Evolutionary conservation across 2,329 filamentous ascomycete species (phyloP).

Genomic region (Fonsecaea pedrosoi): DNA sequence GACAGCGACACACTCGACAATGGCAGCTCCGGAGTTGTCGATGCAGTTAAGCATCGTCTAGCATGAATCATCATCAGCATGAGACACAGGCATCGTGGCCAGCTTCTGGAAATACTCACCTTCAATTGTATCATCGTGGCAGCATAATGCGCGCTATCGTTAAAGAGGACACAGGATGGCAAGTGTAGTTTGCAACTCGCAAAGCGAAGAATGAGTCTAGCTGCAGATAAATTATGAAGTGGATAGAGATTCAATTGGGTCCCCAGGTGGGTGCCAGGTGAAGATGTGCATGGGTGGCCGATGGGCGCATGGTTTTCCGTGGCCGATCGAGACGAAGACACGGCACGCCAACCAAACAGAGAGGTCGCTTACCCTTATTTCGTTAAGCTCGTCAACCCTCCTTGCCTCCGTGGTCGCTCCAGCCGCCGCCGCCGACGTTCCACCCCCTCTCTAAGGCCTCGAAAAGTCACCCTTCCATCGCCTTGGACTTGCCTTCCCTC

Average conservation of each 20-base stretch:
- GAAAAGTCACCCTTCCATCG: slow-evolving; percentile 18
- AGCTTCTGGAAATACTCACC: slow-evolving; percentile 50
- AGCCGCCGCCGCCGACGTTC: slow-evolving; percentile 21
- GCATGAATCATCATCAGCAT: slow-evolving; percentile 3
- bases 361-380: slow-evolving; percentile 6
- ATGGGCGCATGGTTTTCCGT: slow-evolving; percentile 6
- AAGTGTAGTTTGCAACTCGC: slow-evolving; percentile 7
- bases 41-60: slow-evolving; percentile 99
- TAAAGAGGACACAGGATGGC: background rate
- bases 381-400: slow-evolving; percentile 15
- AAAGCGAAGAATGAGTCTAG: slow-evolving; percentile 13
- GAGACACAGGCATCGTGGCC: background rate
- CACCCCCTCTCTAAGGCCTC: slow-evolving; percentile 9
- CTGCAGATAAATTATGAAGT: slow-evolving; percentile 17
- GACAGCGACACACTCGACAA: slow-evolving; percentile 95
- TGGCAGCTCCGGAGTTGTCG: slow-evolving; percentile 97
- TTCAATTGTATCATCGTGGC: slow-evolving; percentile 90
- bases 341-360: slow-evolving; percentile 21
- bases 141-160: slow-evolving; percentile 41
- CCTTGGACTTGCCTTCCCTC: slow-evolving; percentile 16
- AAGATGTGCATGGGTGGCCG: slow-evolving; percentile 10
- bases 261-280: background rate
- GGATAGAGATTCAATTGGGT: slow-evolving; percentile 16
- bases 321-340: slow-evolving; percentile 1
- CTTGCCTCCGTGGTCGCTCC: slow-evolving; percentile 7